Evolutionary conservation across 441 rosid species (phyloP), one percentile per base, ranked within the genome.

Genomic region (Gossypium aridum): DNA sequence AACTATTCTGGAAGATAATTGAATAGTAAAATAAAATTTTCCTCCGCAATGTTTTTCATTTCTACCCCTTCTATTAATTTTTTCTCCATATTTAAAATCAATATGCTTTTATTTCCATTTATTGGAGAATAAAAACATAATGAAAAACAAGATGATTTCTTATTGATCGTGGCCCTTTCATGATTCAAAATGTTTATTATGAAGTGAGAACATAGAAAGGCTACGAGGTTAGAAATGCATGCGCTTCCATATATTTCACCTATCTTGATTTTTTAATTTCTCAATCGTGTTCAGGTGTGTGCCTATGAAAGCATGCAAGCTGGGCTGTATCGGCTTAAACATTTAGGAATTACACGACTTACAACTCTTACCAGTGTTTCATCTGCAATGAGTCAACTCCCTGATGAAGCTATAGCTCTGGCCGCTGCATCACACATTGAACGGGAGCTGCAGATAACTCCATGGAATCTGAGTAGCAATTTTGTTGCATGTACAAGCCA

Each of bases 361-460:
- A 91, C 95, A 47, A 83, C 86, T 45, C 98, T 97, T 59, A 86
- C 92, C 79, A 87, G 91, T 76, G 85, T 94, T 78, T 88, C 98
- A 57, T 82, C 86, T 68, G 98, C 99, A 76, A 80, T 90, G 96
- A 89, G 92, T 84, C 99, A 92, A 83, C 92, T 96, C 31, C 98
- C 99, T 74, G 95, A 84, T 43, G 98, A 94, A 86, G 98, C 99
- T 77, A 90, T 96, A 78, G 94, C 96, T 78, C 86, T 96, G 70
- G 99, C 99, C 81, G 98, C 96, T 84, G 99, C 98, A 28, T 91
- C 97, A 39, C 99, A 94, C 77, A 92, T 96, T 72, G 99, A 94
- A 83, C 86, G 99, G 83, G 99, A 94, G 83, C 83, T 96, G 80
- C 96, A 89, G 87, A 94, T 96, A 43, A 92, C 98, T 83, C 97